These are phyloP conservation scores for Leptomonas pyrrhocoris DNA, from an alignment of 208 protist species.

Conservation along the genomic window DNA sequence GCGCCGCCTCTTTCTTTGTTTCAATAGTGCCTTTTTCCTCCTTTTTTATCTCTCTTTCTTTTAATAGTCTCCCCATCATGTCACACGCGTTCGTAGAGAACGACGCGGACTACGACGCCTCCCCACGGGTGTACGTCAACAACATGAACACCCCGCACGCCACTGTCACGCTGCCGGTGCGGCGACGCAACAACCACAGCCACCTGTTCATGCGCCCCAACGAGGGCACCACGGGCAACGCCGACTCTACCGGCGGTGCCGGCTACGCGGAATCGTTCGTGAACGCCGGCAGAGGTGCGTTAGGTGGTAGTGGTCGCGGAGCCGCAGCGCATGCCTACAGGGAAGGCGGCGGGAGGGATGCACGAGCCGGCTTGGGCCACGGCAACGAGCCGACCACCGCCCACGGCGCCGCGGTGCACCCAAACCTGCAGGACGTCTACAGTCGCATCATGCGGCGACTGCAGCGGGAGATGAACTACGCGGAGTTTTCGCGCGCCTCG, in stretches of 20 bases:
- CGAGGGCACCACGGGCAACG: neutral
- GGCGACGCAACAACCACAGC: conserved; percentile 15
- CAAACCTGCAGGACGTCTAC: conserved; percentile 79
- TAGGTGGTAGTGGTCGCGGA: too few species aligned
- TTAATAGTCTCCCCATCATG: conserved; percentile 2
- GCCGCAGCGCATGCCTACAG: neutral
- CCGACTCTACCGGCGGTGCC: neutral
- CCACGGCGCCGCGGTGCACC: conserved; percentile 45
- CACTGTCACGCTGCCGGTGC: conserved; percentile 53
- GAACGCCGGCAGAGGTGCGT: neutral
- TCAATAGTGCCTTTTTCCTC: neutral
- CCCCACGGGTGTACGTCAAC: conserved; percentile 74
- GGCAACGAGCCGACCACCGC: conserved; percentile 3
- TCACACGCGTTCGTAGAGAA: conserved; percentile 17
- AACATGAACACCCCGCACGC: conserved; percentile 83
- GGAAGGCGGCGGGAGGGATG: neutral
- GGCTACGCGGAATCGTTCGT: neutral
- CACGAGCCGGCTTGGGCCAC: neutral
- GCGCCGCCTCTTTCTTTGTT: too few species aligned
- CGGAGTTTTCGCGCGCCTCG: conserved; percentile 47
- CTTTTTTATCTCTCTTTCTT: neutral
- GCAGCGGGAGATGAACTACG: conserved; percentile 84
- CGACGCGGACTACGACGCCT: conserved; percentile 18
- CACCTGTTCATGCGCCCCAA: neutral
- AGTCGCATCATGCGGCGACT: conserved; percentile 83